Evolutionary conservation across 2,329 filamentous ascomycete species (phyloP).

Genomic region (Stachybotrys elegans): DNA sequence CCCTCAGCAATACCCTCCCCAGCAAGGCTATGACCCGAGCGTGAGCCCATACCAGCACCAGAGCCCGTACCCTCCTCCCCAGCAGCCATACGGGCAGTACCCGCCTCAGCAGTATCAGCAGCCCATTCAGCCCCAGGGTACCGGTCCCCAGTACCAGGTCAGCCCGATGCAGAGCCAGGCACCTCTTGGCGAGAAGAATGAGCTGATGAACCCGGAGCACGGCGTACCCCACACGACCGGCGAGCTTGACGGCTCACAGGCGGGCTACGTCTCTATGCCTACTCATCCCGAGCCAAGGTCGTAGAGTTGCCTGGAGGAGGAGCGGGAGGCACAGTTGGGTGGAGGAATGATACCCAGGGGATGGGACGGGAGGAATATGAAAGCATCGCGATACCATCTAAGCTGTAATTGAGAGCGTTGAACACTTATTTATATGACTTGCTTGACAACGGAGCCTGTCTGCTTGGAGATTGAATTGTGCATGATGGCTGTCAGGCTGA

Average conservation of each 20-base stretch:
- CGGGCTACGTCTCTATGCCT: too few species aligned
- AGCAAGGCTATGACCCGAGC: conserved; percentile 13
- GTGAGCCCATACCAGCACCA: conserved; percentile 24
- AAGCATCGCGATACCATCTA: too few species aligned
- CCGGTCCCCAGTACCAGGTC: conserved; percentile 7
- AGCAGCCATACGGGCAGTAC: conserved; percentile 14
- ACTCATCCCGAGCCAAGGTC: too few species aligned
- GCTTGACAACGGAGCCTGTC: too few species aligned
- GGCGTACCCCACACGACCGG: neutral
- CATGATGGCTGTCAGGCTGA: too few species aligned
- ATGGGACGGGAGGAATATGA: too few species aligned
- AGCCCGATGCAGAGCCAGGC: conserved; percentile 4
- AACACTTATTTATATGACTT: too few species aligned
- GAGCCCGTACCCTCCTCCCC: conserved; percentile 18
- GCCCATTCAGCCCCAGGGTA: conserved; percentile 7
- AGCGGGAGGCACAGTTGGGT: too few species aligned
- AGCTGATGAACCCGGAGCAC: neutral
- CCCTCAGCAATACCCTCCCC: conserved; percentile 11
- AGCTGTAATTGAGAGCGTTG: too few species aligned
- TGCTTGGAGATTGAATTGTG: too few species aligned
- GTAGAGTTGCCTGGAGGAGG: too few species aligned
- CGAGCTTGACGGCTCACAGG: neutral
- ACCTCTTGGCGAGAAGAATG: neutral
- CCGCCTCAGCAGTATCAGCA: conserved; percentile 17
- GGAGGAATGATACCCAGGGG: too few species aligned